Base-by-base conservation (phyloP, 768 basidiomycete genomes). In the Calocera viscosa region DNA sequence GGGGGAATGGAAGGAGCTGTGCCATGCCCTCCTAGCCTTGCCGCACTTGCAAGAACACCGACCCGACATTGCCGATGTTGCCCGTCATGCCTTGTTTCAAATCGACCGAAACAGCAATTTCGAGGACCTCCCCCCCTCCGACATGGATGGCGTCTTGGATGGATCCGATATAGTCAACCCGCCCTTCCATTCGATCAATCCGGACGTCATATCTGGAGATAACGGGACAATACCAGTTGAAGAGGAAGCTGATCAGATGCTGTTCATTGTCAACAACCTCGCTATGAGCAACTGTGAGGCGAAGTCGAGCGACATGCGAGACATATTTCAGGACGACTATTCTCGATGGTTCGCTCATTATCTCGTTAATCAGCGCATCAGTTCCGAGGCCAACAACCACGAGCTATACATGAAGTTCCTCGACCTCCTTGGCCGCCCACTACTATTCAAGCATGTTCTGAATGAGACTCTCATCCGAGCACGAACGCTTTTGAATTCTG, bases 241-340 rank as follows among this genome's bases (percentile, higher is more conserved):
- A 75, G 91, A 91, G 71, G 76, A 88, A 39, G 91, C 91, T 32
- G 96, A 99, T 80, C 88, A 86, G 68, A 93, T 99, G 70, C 80
- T 98, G 60, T 99, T 99, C 81, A 95, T 97, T 72, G 86, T 99
- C 77, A 99, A 99, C 79, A 98, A 99, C 71, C 83, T 99, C 67
- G 94, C 95, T 0, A 90, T 92, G 11, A 90, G 81, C 75, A 99
- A 98, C 74, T 94, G 96, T 68, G 93, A 93, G 39, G 72, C 82
- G 28, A 99, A 99, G 76, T 78, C 94, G 38, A 75, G 78, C 34
- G 96, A 98, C 72, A 93, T 99, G 88, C 82, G 81, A 66, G 85
- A 85, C 34, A 81, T 90, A 66, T 95, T 95, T 76, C 83, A 89
- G 53, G 89, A 94, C 71, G 80, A 84, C 41, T 86, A 93, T 74